These are phyloP conservation scores for Neofusicoccum parvum DNA, from an alignment of 2,329 filamentous ascomycete genomes.

Conservation along the genomic window DNA sequence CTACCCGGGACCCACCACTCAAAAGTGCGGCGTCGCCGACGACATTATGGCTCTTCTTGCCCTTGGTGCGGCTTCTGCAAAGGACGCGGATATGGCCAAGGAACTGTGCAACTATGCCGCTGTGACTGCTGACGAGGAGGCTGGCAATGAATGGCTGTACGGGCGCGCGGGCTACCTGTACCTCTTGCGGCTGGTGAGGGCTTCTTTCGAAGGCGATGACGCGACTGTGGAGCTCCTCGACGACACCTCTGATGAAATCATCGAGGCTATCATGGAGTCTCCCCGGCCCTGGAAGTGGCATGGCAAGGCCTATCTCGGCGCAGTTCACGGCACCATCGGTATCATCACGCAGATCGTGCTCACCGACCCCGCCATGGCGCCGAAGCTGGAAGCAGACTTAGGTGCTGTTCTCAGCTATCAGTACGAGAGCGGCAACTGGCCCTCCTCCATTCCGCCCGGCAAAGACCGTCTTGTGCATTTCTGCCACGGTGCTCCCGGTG, in stretches of 20 bases:
- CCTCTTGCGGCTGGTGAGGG: constrained; percentile 64
- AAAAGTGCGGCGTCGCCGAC: constrained; percentile 53
- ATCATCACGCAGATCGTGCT: constrained; percentile 71
- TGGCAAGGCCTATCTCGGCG: constrained; percentile 64
- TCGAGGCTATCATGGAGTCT: constrained; percentile 60
- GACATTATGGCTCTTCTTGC: constrained; percentile 55
- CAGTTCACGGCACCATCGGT: constrained; percentile 68
- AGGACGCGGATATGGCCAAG: constrained; percentile 51
- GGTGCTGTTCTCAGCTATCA: constrained; percentile 62
- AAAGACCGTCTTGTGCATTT: constrained; percentile 61
- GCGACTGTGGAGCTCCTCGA: constrained; percentile 55
- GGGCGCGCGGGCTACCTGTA: constrained; percentile 71
- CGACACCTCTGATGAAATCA: constrained; percentile 58
- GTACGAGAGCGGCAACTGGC: constrained; percentile 65
- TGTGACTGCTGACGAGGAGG: constrained; percentile 49
- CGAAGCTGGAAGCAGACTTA: constrained; percentile 56
- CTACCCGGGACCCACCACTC: constrained; percentile 49
- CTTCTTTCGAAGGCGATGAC: constrained; percentile 55
- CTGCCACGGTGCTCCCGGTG: constrained; percentile 68
- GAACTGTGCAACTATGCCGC: constrained; percentile 52
- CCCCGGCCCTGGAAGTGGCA: constrained; percentile 66
- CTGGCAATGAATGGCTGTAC: constrained; percentile 65
- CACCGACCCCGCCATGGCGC: constrained; percentile 58
- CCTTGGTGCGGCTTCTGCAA: constrained; percentile 52
- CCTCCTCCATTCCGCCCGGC: constrained; percentile 54